Evolutionary conservation across 371 early-diverging fungal genomes (phyloP).

Genomic region (Mortierella sp.): DNA sequence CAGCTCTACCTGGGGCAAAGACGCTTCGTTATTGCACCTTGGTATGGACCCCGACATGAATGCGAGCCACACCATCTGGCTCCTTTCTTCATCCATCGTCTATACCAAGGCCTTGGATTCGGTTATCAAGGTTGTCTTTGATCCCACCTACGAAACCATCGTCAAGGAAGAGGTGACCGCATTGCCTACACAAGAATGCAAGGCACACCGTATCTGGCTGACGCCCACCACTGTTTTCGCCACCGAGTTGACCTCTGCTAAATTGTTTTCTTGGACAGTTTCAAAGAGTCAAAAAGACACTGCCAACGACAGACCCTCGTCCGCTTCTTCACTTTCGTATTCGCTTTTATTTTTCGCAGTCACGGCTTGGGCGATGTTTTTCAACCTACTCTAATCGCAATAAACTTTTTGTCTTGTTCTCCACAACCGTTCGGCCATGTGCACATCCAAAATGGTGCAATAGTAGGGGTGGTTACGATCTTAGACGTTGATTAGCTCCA

Average conservation of each 20-base stretch:
- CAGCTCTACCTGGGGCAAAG: background rate
- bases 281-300: no score
- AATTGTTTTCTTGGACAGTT: constrained; percentile 10
- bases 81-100: constrained; percentile 36
- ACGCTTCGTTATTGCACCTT: constrained; percentile 29
- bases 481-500: no score
- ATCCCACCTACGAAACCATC: constrained; percentile 13
- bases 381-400: no score
- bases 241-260: constrained; percentile 27
- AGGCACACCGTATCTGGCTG: constrained; percentile 29
- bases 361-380: no score
- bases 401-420: no score
- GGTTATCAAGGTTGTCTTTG: constrained; percentile 31
- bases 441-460: no score
- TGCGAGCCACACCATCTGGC: constrained; percentile 18
- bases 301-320: no score
- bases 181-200: constrained; percentile 24
- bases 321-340: no score
- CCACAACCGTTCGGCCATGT: no score
- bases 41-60: constrained; percentile 17
- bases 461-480: no score
- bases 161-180: constrained; percentile 18
- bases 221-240: constrained; percentile 15
- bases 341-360: no score
- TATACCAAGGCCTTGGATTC: constrained; percentile 26